Conservation (phyloP, 805 yeast species). For the Hanseniaspora mollemarum region DNA sequence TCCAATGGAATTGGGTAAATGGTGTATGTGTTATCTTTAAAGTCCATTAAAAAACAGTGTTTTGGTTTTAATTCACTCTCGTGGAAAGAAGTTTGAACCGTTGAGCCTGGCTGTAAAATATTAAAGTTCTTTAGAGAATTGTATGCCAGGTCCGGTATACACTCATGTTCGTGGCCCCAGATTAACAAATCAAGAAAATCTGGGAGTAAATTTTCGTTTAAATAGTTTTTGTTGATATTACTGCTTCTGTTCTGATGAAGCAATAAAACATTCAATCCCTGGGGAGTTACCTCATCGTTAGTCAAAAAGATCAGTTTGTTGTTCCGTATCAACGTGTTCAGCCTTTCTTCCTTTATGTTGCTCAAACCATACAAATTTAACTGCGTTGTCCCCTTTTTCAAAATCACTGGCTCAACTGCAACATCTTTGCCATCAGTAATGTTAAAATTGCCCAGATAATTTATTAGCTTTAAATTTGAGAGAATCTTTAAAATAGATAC, state of each 20-base stretch:
- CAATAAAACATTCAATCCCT: conserved; percentile 4
- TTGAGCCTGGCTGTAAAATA: conserved; percentile 85
- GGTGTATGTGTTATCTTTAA: conserved; percentile 47
- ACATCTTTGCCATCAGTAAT: conserved; percentile 66
- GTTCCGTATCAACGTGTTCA: conserved; percentile 45
- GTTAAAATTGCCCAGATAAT: conserved; percentile 65
- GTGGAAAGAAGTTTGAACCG: conserved; percentile 80
- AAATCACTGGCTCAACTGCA: conserved; percentile 59
- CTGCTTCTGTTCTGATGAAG: conserved; percentile 83
- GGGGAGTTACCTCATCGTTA: conserved; percentile 7
- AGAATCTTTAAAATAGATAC: conserved; percentile 79
- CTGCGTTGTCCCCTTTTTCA: conserved; percentile 72
- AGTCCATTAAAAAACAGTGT: conserved; percentile 58
- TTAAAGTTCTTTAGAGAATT: conserved; percentile 51
- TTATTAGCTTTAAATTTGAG: conserved; percentile 68
- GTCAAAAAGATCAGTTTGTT: conserved; percentile 7
- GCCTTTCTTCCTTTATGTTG: conserved; percentile 77
- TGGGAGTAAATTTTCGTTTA: conserved; percentile 81
- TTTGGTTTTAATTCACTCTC: conserved; percentile 75
- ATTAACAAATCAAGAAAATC: conserved; percentile 66
- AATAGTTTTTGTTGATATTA: conserved; percentile 65
- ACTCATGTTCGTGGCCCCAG: conserved; percentile 99
- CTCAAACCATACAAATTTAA: conserved; percentile 83
- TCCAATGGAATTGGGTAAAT: conserved; percentile 35
- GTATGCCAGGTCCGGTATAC: conserved; percentile 55